Evolutionary conservation across 441 rosid genomes (phyloP), one percentile per base, ranked within the genome.

Genomic region (Jatropha multifida): DNA sequence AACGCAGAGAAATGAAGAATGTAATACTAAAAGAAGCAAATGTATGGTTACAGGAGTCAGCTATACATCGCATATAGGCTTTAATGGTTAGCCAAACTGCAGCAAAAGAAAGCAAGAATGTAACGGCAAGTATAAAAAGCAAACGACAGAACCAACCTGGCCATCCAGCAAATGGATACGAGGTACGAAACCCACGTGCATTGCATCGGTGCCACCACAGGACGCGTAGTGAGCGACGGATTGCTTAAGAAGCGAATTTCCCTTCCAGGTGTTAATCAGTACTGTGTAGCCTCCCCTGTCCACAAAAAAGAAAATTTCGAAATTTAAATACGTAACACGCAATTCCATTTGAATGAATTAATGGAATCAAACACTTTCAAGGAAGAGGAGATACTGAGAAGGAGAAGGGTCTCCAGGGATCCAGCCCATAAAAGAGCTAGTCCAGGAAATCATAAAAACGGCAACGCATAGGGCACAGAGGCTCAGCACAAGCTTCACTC

Each of bases 161-260:
- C 55, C 4, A 73, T 73, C 63, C n/a, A 73, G 65, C 74, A 58
- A 78, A 62, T 78, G 73, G 56, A 68, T 37, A 17, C 80, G 80
- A 56, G 82, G 80, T 17, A 68, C 63, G 56, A 79, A 82, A 26
- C 82, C 82, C 4, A 68, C 60, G 49, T 67, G 61, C 20, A 75
- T 59, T 6, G 66, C 56, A 18, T 46, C 78, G 3, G 58, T 69
- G 38, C 73, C 67, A 17, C 38, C 59, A 17, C 78, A 75, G 67
- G 78, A 75, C 8, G 73, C 73, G 44, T 75, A 75, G 60, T 58
- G 73, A 68, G 78, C 48, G 12, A 51, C 68, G 8, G 78, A 55
- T 59, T 58, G 71, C 61, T 59, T 75, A 10, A 75, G 73, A 20
- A 52, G 65, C 38, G 74, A 73, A 38, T 61, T 73, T 11, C 74